Conservation (phyloP, 2,329 filamentous ascomycete species). For the Fusarium caatingaense region DNA sequence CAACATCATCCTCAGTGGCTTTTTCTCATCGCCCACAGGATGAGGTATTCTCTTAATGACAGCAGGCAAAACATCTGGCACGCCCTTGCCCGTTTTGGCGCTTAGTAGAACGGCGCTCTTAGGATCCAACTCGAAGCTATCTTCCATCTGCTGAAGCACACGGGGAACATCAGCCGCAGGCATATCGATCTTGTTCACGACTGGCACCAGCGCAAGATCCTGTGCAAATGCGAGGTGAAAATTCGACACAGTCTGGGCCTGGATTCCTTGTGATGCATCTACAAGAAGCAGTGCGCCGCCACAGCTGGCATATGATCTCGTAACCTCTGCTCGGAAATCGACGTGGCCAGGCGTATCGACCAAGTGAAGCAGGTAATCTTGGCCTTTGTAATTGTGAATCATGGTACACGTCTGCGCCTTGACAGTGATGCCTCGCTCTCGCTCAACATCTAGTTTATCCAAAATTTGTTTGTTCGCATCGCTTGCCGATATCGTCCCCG, state of each 20-base stretch:
- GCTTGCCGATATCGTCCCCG: conserved; percentile 88
- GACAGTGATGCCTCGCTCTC: conserved; percentile 96
- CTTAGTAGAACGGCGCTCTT: conserved; percentile 79
- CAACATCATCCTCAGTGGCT: conserved; percentile 84
- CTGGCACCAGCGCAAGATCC: conserved; percentile 85
- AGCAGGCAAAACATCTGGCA: conserved; percentile 82
- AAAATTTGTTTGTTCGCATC: conserved; percentile 91
- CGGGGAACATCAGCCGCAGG: conserved; percentile 87
- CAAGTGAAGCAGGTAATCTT: conserved; percentile 93
- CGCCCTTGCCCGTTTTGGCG: conserved; percentile 93
- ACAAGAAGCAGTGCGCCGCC: conserved; percentile 92
- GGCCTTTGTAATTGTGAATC: conserved; percentile 87
- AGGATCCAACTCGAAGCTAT: conserved; percentile 87
- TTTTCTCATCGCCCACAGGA: conserved; percentile 77
- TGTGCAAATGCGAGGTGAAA: conserved; percentile 98
- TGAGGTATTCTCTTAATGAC: conserved; percentile 88
- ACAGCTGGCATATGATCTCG: conserved; percentile 94
- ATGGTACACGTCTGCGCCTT: conserved; percentile 99
- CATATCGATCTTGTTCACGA: conserved; percentile 97
- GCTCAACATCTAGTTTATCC: conserved; percentile 96
- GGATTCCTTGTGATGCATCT: conserved; percentile 94
- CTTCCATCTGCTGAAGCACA: conserved; percentile 86
- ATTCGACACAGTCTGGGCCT: conserved; percentile 98
- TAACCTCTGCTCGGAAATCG: conserved; percentile 96
- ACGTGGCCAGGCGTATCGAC: conserved; percentile 98